Evolutionary conservation across 2,329 filamentous ascomycete genomes (phyloP).

Genomic region (Colletotrichum simmondsii): DNA sequence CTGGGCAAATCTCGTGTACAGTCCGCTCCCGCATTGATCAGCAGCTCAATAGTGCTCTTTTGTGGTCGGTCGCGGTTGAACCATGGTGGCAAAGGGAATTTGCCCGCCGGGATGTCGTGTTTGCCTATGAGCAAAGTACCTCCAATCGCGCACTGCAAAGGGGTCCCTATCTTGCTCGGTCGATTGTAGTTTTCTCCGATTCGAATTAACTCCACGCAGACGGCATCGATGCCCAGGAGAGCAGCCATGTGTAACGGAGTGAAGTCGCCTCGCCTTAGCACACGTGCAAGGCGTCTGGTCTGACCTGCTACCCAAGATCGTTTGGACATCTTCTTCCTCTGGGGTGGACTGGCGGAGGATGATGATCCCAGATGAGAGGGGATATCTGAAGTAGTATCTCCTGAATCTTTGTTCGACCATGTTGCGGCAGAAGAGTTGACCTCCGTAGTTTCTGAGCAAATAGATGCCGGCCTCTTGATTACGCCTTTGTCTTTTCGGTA

Average conservation of each 20-base stretch:
- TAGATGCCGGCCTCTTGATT: background rate
- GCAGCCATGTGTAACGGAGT: constrained; percentile 17
- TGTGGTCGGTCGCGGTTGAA: too few species aligned
- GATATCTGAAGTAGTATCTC: background rate
- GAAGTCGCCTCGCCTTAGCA: constrained; percentile 11
- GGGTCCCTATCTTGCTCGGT: constrained; percentile 2
- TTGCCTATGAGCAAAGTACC: background rate
- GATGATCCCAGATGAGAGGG: too few species aligned
- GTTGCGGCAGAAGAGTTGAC: background rate
- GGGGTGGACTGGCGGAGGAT: too few species aligned
- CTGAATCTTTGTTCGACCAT: background rate
- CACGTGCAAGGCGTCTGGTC: background rate
- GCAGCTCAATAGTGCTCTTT: background rate
- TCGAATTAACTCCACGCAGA: background rate
- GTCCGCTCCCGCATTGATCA: constrained; percentile 1
- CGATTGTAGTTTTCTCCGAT: background rate
- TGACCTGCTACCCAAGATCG: background rate
- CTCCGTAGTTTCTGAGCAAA: background rate
- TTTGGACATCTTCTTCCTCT: background rate
- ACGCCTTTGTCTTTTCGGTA: background rate
- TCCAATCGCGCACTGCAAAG: constrained; percentile 20
- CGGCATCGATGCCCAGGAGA: background rate
- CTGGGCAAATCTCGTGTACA: background rate
- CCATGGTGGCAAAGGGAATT: background rate
- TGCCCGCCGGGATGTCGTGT: background rate